These are phyloP conservation scores for Carex cristatella DNA, from an alignment of 176 grass and related monocot genomes.

Conservation along the genomic window DNA sequence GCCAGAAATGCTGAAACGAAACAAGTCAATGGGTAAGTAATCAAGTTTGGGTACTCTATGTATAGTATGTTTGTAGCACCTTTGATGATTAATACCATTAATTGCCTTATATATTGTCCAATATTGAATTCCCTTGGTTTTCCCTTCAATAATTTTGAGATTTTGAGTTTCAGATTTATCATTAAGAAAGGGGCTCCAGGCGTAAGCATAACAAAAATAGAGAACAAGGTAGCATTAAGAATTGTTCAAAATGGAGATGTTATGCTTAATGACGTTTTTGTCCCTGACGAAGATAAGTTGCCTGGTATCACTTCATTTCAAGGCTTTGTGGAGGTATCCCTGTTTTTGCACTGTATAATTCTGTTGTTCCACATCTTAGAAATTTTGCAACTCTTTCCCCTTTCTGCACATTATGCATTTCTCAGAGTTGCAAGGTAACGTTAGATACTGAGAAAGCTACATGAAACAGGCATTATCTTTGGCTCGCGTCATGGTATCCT, in stretches of 20 bases:
- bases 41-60: neutral
- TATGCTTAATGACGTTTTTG: slow-evolving; percentile 44
- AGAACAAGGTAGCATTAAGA: slow-evolving; percentile 54
- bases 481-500: slow-evolving; percentile 46
- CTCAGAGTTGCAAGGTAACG: neutral
- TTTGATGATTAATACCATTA: neutral
- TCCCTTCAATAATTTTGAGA: neutral
- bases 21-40: slow-evolving; percentile 46
- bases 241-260: slow-evolving; percentile 76
- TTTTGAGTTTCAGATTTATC: slow-evolving; percentile 38
- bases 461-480: slow-evolving; percentile 40
- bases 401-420: neutral
- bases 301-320: slow-evolving; percentile 40
- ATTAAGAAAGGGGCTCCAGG: slow-evolving; percentile 40
- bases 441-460: neutral
- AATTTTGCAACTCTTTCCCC: neutral
- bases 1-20: slow-evolving; percentile 47
- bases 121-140: neutral
- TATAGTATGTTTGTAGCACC: neutral
- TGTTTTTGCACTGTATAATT: neutral
- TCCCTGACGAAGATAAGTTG: slow-evolving; percentile 46
- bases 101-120: neutral
- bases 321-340: slow-evolving; percentile 38
- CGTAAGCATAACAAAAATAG: slow-evolving; percentile 40
- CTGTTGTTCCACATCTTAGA: neutral